A percentile compares a stretch with the other conserved stretches of the same genome.
Conservation (phyloP, 371 early-diverging fungal genomes). For the Apophysomyces variabilis region DNA sequence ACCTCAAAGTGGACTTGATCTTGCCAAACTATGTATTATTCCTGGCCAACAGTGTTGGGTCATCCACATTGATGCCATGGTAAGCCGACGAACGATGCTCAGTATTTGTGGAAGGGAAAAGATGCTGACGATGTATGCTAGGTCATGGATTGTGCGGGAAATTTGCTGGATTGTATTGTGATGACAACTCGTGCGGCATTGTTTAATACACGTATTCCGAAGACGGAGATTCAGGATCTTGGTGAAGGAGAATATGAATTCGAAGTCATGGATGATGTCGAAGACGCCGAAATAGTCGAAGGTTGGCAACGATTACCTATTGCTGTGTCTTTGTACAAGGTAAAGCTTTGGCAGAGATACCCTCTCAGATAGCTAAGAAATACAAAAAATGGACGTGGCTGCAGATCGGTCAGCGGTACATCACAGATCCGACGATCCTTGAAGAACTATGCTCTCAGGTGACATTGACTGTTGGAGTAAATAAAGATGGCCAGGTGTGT, state of each 20-base stretch:
- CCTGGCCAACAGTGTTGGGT: constrained; percentile 91
- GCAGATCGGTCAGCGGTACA: constrained; percentile 80
- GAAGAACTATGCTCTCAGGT: constrained; percentile 89
- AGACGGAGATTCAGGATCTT: constrained; percentile 71
- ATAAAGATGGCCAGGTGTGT: constrained; percentile 78
- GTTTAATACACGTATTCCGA: constrained; percentile 83
- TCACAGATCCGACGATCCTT: constrained; percentile 84
- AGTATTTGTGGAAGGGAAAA: neutral
- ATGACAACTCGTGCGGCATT: constrained; percentile 88
- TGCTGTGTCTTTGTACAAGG: constrained; percentile 83
- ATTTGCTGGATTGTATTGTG: constrained; percentile 82
- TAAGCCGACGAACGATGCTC: constrained; percentile 26
- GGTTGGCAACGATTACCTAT: constrained; percentile 84
- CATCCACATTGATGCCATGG: constrained; percentile 89
- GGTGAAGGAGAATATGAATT: constrained; percentile 84
- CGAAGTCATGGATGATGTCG: constrained; percentile 86
- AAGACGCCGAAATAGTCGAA: constrained; percentile 76
- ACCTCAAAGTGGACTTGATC: constrained; percentile 83
- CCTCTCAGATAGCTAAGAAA: neutral
- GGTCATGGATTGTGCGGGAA: constrained; percentile 89
- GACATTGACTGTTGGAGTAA: constrained; percentile 81
- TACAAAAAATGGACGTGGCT: neutral
- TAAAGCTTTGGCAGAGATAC: constrained; percentile 21
- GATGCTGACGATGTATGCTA: constrained; percentile 17
- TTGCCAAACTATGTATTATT: constrained; percentile 85